A percentile compares a stretch with the other conserved stretches of the same genome.
phyloP scores from a whole-genome alignment of 2,329 filamentous ascomycete species.

The Aspergillus sp. region DNA sequence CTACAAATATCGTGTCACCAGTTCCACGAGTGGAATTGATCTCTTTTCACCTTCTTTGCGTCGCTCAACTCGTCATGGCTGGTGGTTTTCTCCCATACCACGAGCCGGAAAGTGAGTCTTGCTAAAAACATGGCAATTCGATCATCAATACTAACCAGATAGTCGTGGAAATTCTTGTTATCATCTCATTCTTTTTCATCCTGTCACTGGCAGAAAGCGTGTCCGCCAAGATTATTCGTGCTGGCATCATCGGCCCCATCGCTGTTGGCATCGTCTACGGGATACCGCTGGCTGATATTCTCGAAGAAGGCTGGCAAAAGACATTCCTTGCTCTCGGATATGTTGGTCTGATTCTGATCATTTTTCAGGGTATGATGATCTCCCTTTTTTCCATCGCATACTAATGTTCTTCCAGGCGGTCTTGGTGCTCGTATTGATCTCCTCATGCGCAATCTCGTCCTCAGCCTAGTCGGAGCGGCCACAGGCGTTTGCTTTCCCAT shows the following conservation, averaged over 20 bases:
- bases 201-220: conserved; percentile 39
- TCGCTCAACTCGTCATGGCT: conserved; percentile 3
- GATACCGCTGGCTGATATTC: conserved; percentile 40
- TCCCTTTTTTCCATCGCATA: background rate
- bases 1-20: too few relatives aligned
- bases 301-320: conserved; percentile 40
- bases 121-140: too few relatives aligned
- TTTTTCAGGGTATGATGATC: conserved; percentile 37
- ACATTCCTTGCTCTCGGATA: conserved; percentile 46
- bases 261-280: conserved; percentile 46
- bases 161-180: conserved; percentile 38
- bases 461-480: conserved; percentile 39
- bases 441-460: conserved; percentile 40
- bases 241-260: conserved; percentile 46
- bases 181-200: conserved; percentile 44
- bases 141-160: conserved; percentile 2
- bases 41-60: too few relatives aligned
- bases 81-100: conserved; percentile 35
- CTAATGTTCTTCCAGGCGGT: conserved; percentile 29
- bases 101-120: conserved; percentile 29
- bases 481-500: conserved; percentile 46
- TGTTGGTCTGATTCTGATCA: conserved; percentile 46
- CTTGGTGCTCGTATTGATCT: conserved; percentile 44
- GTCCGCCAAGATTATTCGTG: conserved; percentile 37
- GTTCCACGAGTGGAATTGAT: too few relatives aligned